Conservation (phyloP, 2,329 filamentous ascomycete genomes). For the Exophiala aquamarina region DNA sequence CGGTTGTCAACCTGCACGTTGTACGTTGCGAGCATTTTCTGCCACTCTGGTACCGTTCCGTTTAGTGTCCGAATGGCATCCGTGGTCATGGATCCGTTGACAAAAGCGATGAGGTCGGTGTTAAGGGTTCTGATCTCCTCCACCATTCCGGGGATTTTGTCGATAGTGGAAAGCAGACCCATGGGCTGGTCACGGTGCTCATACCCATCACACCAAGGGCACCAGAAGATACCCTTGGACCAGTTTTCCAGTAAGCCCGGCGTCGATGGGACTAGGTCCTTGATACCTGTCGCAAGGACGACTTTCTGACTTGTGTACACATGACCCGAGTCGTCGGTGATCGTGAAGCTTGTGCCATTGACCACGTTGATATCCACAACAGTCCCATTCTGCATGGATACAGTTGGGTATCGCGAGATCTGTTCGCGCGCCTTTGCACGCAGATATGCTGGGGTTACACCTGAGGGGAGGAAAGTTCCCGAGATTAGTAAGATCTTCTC, state of each 20-base stretch:
- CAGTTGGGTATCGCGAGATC: constrained; percentile 52
- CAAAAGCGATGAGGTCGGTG: constrained; percentile 56
- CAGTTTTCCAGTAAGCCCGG: constrained; percentile 57
- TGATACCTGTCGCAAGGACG: constrained; percentile 58
- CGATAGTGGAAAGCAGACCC: constrained; percentile 52
- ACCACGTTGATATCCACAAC: constrained; percentile 40
- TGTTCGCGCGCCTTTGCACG: constrained; percentile 55
- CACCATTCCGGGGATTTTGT: constrained; percentile 46
- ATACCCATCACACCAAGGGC: constrained; percentile 64
- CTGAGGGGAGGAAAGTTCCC: constrained; percentile 33
- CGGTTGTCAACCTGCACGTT: constrained; percentile 58
- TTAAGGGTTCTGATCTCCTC: constrained; percentile 58
- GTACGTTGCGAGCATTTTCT: constrained; percentile 50
- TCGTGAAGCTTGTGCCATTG: constrained; percentile 49
- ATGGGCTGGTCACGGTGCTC: constrained; percentile 61
- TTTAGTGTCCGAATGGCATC: constrained; percentile 42
- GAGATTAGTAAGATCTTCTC: not conserved
- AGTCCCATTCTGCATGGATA: constrained; percentile 53
- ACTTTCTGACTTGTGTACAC: constrained; percentile 53
- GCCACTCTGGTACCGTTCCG: constrained; percentile 47
- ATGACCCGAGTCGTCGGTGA: constrained; percentile 37
- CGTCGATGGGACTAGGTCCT: constrained; percentile 55
- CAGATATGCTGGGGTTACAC: constrained; percentile 56
- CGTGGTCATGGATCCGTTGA: constrained; percentile 59
- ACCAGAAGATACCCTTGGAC: constrained; percentile 63